Evolutionary conservation across 805 yeast genomes (phyloP), one percentile per base, ranked within the genome.

Genomic region (Candida takata): DNA sequence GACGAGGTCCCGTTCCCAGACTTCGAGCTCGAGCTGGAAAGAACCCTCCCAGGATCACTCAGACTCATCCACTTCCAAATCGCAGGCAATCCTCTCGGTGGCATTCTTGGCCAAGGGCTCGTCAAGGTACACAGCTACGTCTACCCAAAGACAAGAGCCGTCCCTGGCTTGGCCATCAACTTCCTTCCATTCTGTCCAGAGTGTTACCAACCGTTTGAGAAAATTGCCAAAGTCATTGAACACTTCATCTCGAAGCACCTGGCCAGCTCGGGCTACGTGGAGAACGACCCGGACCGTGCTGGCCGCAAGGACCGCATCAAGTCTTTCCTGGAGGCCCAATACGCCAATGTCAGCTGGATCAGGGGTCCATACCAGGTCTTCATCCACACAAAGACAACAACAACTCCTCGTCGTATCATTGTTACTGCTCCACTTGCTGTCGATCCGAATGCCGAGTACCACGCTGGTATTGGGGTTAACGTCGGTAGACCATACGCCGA

Each of bases 91-190:
- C n/a, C n/a, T n/a, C n/a, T n/a, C n/a, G n/a, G n/a, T n/a, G n/a
- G n/a, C n/a, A n/a, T n/a, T n/a, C n/a, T n/a, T n/a, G 26, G 26
- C 26, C 26, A 24, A 14, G 26, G 26, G 26, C 26, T 24, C 26
- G 26, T 24, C 5, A 14, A 7, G 26, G n/a, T 24, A 6, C 26
- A 24, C 26, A 24, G n/a, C 14, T 24, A n/a, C n/a, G 26, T 24
- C 26, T 24, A 12, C 26, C 26, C 26, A 6, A 24, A 24, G 26
- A 24, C 26, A n/a, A 24, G 26, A 24, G 26, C 26, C 14, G 11
- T 24, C 26, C 26, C 26, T 6, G 26, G 26, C 5, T 24, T 24
- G 26, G 14, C 10, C 5, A 12, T 24, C 14, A 11, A 24, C 11
- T 24, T 24, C 5, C 11, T 6, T 9, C 26, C 26, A 6, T 24